phyloP scores from a whole-genome alignment of 345 rosid genomes.

The Pistacia vera region DNA sequence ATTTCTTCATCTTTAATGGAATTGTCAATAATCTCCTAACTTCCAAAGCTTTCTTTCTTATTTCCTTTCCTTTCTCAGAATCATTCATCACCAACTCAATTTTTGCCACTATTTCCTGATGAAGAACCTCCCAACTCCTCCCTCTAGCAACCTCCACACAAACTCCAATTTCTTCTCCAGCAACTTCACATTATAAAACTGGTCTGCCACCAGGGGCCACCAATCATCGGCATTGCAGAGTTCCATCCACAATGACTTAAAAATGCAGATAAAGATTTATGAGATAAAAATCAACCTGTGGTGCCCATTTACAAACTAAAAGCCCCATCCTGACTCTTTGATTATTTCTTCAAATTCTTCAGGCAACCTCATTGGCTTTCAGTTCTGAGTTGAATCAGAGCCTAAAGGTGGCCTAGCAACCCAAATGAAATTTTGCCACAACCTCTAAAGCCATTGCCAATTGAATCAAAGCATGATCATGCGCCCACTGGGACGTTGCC shows the following conservation, averaged over 20 bases:
- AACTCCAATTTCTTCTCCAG: slow-evolving; percentile 32
- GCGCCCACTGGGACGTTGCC: too few species aligned
- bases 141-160: slow-evolving; percentile 38
- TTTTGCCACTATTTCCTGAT: too few species aligned
- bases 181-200: slow-evolving; percentile 31
- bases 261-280: slow-evolving; percentile 26
- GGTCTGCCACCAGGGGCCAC: slow-evolving; percentile 32
- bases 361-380: slow-evolving; percentile 28
- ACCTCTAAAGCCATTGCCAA: slow-evolving; percentile 35
- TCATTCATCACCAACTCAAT: too few species aligned
- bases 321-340: slow-evolving; percentile 16
- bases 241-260: slow-evolving; percentile 49
- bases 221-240: slow-evolving; percentile 32
- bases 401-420: slow-evolving; percentile 33
- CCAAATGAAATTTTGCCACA: slow-evolving; percentile 35
- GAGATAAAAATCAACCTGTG: slow-evolving; percentile 35
- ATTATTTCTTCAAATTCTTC: slow-evolving; percentile 29
- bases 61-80: too few species aligned
- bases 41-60: too few species aligned
- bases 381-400: slow-evolving; percentile 36
- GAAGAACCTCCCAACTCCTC: slow-evolving; percentile 9
- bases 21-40: too few species aligned
- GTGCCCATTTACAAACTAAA: slow-evolving; percentile 37
- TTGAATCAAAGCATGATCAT: too few species aligned
- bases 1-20: too few species aligned